phyloP scores from a whole-genome alignment of 345 rosid species.

The Sisymbrium irio region DNA sequence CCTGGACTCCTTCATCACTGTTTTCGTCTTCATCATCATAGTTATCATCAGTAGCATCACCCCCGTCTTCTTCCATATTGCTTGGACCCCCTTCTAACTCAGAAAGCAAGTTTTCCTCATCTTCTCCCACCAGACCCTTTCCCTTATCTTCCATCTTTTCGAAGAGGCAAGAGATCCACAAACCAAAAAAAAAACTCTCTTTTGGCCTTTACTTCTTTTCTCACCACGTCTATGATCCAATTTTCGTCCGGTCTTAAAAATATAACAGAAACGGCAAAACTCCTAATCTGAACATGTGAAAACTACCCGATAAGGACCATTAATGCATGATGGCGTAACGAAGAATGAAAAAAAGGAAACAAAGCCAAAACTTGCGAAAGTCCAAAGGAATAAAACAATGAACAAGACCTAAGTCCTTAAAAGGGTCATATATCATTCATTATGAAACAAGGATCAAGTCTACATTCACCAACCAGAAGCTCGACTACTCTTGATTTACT shows the following conservation, averaged over 20 bases:
- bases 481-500: slow-evolving; percentile 23
- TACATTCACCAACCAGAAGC: neutral
- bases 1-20: slow-evolving; percentile 28
- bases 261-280: too few species aligned
- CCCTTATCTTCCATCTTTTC: slow-evolving; percentile 32
- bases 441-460: slow-evolving; percentile 14
- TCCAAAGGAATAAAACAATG: neutral
- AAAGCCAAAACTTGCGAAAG: too few species aligned
- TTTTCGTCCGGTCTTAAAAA: too few species aligned
- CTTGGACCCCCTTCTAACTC: slow-evolving; percentile 31
- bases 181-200: neutral
- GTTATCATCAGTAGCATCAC: slow-evolving; percentile 23
- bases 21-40: slow-evolving; percentile 26
- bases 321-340: too few species aligned
- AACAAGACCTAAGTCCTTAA: neutral
- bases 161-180: neutral
- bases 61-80: slow-evolving; percentile 24
- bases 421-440: neutral
- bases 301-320: too few species aligned
- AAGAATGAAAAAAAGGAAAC: too few species aligned
- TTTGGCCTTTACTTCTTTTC: neutral
- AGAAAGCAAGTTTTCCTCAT: slow-evolving; percentile 12
- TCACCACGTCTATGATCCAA: too few species aligned
- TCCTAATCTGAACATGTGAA: too few species aligned
- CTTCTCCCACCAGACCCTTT: slow-evolving; percentile 20